Conservation (phyloP, 768 basidiomycete genomes). For the Macrocybe gigantea region DNA sequence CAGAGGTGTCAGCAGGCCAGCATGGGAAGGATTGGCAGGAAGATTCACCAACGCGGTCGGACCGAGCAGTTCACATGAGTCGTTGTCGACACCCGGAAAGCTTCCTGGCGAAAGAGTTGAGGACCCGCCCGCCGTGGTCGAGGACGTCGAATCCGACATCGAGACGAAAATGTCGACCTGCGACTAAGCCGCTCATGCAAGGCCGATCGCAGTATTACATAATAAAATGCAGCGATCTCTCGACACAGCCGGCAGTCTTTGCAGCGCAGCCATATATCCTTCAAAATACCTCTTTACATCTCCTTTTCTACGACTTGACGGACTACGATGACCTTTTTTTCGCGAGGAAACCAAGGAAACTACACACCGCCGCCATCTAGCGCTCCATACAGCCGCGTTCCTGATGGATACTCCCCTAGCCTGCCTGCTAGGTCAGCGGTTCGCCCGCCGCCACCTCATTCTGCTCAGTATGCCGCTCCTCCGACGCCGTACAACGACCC, state of each 20-base stretch:
- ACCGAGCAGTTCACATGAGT: constrained; percentile 48
- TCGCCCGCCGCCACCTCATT: constrained; percentile 31
- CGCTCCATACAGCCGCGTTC: constrained; percentile 37
- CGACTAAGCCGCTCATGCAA: not conserved
- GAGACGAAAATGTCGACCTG: not conserved
- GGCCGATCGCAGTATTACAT: not conserved
- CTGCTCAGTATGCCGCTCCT: constrained; percentile 34
- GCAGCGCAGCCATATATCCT: not conserved
- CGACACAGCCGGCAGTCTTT: too few species aligned
- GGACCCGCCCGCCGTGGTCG: not conserved
- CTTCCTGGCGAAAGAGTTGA: not conserved
- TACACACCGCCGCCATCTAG: constrained; percentile 32
- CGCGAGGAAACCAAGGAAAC: constrained; percentile 21
- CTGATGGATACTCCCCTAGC: constrained; percentile 19
- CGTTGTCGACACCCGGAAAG: constrained; percentile 20
- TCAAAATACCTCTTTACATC: constrained; percentile 1
- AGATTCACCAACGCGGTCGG: constrained; percentile 41
- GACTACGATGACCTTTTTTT: constrained; percentile 45
- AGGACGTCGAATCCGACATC: constrained; percentile 1
- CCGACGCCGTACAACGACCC: constrained; percentile 48
- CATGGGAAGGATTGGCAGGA: constrained; percentile 37
- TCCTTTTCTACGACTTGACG: not conserved
- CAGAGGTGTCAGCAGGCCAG: constrained; percentile 38
- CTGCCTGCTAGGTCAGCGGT: constrained; percentile 28
- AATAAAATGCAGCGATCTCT: too few species aligned